Conservation (phyloP, 352 stramenopile genomes). For the Phytophthora europaea region DNA sequence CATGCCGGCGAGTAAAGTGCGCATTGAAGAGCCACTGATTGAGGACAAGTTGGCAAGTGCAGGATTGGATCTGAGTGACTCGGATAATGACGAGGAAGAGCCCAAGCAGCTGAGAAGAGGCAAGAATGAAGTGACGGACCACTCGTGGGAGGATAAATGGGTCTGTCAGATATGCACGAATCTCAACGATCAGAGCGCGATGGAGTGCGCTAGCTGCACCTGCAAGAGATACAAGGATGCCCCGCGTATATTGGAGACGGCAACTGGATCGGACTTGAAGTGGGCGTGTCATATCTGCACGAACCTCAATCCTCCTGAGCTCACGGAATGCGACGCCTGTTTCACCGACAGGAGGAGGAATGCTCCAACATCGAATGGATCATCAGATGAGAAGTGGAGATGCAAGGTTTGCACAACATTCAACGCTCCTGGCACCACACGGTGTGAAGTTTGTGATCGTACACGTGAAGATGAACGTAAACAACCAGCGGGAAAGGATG, state of each 20-base stretch:
- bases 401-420: conserved; percentile 36
- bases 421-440: conserved; percentile 22
- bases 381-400: conserved; percentile 19
- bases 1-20: conserved; percentile 38
- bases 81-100: conserved; percentile 47
- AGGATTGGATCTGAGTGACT: conserved; percentile 64
- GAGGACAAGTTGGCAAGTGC: conserved; percentile 58
- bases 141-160: conserved; percentile 36
- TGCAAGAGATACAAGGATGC: conserved; percentile 19
- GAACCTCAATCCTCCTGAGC: conserved; percentile 32
- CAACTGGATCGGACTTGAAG: conserved; percentile 10
- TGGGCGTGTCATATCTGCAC: conserved; percentile 45
- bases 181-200: conserved; percentile 29
- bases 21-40: conserved; percentile 32
- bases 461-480: conserved; percentile 9
- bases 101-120: conserved; percentile 13
- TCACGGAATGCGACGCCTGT: conserved; percentile 34
- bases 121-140: conserved; percentile 9
- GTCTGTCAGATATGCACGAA: conserved; percentile 43
- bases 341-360: conserved; percentile 9
- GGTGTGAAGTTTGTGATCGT: conserved; percentile 39
- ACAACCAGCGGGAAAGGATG: conserved; percentile 16
- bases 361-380: background rate
- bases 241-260: background rate
- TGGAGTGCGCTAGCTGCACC: conserved; percentile 33